Evolutionary conservation across 768 basidiomycete species (phyloP).

Genomic region (Gloeopeniophorella convolvens): DNA sequence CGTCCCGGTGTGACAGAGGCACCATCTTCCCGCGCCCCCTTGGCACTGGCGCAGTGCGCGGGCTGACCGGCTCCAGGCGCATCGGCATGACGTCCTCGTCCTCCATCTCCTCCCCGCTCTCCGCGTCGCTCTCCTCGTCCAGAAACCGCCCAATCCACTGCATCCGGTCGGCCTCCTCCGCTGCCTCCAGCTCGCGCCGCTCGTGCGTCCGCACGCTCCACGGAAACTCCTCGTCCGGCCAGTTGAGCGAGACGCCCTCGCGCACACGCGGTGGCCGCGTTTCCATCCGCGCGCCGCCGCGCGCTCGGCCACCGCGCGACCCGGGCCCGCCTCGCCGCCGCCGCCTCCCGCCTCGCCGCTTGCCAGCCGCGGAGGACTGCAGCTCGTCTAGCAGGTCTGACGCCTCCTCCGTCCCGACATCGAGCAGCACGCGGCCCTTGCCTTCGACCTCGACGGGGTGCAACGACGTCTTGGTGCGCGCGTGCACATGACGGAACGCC

Average conservation of each 20-base stretch:
- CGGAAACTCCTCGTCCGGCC: conserved; percentile 75
- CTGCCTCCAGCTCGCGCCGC: conserved; percentile 43
- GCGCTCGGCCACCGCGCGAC: conserved; percentile 12
- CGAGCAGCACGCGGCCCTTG: conserved; percentile 64
- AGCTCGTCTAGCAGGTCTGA: conserved; percentile 22
- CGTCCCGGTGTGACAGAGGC: conserved; percentile 39
- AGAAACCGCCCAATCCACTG: conserved; percentile 65
- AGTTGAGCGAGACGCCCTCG: conserved; percentile 44
- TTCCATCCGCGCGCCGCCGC: neutral
- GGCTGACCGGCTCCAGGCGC: conserved; percentile 27
- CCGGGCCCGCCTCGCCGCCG: conserved; percentile 36
- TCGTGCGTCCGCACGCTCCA: conserved; percentile 63
- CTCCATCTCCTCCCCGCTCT: conserved; percentile 30
- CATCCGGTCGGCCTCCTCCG: conserved; percentile 54
- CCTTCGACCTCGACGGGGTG: conserved; percentile 60
- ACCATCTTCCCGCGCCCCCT: conserved; percentile 58
- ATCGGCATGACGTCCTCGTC: conserved; percentile 31
- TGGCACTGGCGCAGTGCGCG: conserved; percentile 26
- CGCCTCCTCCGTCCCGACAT: conserved; percentile 41
- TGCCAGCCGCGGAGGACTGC: conserved; percentile 31
- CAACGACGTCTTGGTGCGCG: conserved; percentile 34
- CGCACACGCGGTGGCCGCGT: conserved; percentile 1
- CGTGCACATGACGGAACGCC: conserved; percentile 47
- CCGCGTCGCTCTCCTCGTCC: conserved; percentile 61
- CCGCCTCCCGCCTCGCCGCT: conserved; percentile 37